Conservation (phyloP, 116 monocot species). For the Cymodocea nodosa region DNA sequence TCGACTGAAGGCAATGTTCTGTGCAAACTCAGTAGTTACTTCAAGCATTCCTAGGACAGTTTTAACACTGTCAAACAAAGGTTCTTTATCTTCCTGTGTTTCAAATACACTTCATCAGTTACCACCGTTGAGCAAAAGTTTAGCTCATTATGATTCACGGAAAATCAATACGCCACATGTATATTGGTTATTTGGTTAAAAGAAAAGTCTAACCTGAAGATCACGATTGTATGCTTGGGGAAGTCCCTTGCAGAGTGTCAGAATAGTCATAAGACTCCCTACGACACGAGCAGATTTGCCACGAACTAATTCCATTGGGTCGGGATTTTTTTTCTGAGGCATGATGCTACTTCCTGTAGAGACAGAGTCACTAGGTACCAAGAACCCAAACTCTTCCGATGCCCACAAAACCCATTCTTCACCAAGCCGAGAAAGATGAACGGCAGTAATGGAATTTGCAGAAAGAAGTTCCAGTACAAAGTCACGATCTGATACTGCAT, state of each 20-base stretch:
- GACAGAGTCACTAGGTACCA: slow-evolving; percentile 69
- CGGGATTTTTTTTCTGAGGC: slow-evolving; percentile 99
- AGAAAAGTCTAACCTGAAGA: slow-evolving; percentile 44
- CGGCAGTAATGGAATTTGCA: slow-evolving; percentile 61
- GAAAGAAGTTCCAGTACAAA: slow-evolving; percentile 87
- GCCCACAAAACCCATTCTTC: slow-evolving; percentile 99
- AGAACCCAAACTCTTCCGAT: slow-evolving; percentile 94
- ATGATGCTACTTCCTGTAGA: slow-evolving; percentile 92
- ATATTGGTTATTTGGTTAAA: not conserved
- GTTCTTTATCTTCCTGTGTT: slow-evolving; percentile 91
- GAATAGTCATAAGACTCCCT: slow-evolving; percentile 57
- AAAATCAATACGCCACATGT: not conserved
- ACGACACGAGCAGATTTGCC: slow-evolving; percentile 89
- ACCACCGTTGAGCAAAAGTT: slow-evolving; percentile 3
- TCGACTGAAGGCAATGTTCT: slow-evolving; percentile 62
- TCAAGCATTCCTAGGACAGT: slow-evolving; percentile 78
- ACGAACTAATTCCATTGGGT: slow-evolving; percentile 97
- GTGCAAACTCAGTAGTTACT: slow-evolving; percentile 86
- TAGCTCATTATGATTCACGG: not conserved
- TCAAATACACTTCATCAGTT: slow-evolving; percentile 7
- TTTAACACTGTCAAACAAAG: slow-evolving; percentile 86
- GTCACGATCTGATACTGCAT: slow-evolving; percentile 97
- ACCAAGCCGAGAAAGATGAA: slow-evolving; percentile 90
- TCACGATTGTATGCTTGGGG: slow-evolving; percentile 94
- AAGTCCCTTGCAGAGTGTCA: slow-evolving; percentile 88